These are phyloP conservation scores for Herpotrichia juniperi DNA, from an alignment of 2,329 filamentous ascomycete genomes.

Conservation along the genomic window DNA sequence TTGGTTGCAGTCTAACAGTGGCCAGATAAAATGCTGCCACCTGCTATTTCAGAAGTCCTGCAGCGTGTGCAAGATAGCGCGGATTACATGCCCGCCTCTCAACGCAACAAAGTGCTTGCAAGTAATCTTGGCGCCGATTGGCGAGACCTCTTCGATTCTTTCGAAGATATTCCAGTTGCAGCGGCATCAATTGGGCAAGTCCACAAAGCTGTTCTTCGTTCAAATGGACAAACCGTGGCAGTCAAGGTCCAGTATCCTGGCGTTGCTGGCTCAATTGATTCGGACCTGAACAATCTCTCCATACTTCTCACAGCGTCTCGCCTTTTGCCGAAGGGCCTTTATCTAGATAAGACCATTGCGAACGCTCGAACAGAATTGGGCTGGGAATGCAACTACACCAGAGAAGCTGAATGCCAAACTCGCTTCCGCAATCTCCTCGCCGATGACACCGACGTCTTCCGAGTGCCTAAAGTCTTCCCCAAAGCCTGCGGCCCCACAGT, in stretches of 20 bases:
- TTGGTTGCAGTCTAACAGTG: not conserved
- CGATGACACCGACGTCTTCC: slow-evolving; percentile 76
- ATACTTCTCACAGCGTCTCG: slow-evolving; percentile 89
- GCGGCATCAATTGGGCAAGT: slow-evolving; percentile 98
- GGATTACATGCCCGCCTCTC: slow-evolving; percentile 96
- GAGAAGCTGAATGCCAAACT: slow-evolving; percentile 81
- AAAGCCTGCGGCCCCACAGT: slow-evolving; percentile 87
- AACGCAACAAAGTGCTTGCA: slow-evolving; percentile 82
- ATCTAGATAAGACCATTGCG: slow-evolving; percentile 95
- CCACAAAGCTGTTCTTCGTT: slow-evolving; percentile 80
- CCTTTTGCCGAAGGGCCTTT: slow-evolving; percentile 87
- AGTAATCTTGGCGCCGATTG: slow-evolving; percentile 82
- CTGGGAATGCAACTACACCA: slow-evolving; percentile 96
- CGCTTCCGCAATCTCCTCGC: slow-evolving; percentile 79
- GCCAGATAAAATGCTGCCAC: slow-evolving; percentile 78
- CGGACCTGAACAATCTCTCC: slow-evolving; percentile 91
- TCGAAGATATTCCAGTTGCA: slow-evolving; percentile 90
- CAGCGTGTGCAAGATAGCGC: slow-evolving; percentile 95
- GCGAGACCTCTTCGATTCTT: slow-evolving; percentile 81
- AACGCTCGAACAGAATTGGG: slow-evolving; percentile 90
- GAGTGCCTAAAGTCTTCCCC: slow-evolving; percentile 76
- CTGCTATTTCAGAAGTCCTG: slow-evolving; percentile 83
- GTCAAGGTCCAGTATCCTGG: slow-evolving; percentile 98
- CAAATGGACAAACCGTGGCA: slow-evolving; percentile 77
- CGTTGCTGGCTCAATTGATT: slow-evolving; percentile 94